Base-by-base conservation (phyloP, 805 yeast species). In the Ascoidea asiatica region DNA sequence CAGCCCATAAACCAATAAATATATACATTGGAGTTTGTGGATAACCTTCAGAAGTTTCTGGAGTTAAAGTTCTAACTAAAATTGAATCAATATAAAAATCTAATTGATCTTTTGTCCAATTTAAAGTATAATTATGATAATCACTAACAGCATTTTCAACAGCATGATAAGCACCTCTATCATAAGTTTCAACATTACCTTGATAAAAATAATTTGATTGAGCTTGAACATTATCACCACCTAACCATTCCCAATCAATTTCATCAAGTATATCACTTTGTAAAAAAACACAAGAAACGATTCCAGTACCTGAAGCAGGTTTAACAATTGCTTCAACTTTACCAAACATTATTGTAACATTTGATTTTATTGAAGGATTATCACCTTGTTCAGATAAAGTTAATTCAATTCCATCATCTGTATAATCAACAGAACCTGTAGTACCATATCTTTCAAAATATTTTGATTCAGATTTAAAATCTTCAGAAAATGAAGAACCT, bases 301-400 rank as follows among this genome's bases (percentile, higher is more conserved):
- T 65, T 41, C 87, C 89, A 4, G 59, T 60, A 18, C 88, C 88
- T 15, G 66, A 55, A 6, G 85, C 80, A 13, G 81, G 73, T 56
- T 75, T 66, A 45, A 78, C 56, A 2, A 60, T 63, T 17, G 72
- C 80, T 56, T 79, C 85, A 11, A 80, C 72, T 47, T 71, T 72
- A 43, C 89, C 89, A 57, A 75, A 81, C 82, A 80, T 78, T 47
- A 81, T 75, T 61, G 79, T 79, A 56, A 77, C 79, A 50, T 75
- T 67, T 13, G 85, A 78, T 48, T 65, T 65, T 38, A 80, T 59
- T 2, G 83, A 70, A 2, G 88, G 88, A 53, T 77, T 75, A 53
- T 79, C 82, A 43, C 67, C 72, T 56, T 49, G 67, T 51, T 77
- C 66, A 2, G 71, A 65, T 38, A 88, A 61, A 2, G 80, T 70